Evolutionary conservation across 140 eudicot genomes (phyloP).

Genomic region (Senecio squalidus): DNA sequence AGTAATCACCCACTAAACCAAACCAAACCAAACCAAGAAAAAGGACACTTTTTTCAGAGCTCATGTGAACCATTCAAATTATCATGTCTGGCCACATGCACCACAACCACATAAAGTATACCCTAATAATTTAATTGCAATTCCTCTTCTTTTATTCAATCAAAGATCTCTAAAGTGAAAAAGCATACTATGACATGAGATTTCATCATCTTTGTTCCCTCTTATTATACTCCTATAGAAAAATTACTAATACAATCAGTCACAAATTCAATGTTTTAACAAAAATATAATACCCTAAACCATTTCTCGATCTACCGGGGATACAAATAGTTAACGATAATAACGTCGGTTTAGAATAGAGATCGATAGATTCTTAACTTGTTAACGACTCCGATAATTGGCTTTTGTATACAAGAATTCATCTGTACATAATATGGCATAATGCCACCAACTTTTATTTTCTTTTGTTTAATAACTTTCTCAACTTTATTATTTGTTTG

Average conservation of each 20-base stretch:
- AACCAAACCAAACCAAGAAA: constrained; percentile 30
- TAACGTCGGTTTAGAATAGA: constrained; percentile 11
- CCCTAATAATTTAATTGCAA: constrained; percentile 22
- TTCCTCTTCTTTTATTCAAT: constrained; percentile 16
- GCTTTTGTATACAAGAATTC: constrained; percentile 26
- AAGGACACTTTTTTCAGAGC: constrained; percentile 25
- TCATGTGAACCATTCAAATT: constrained; percentile 33
- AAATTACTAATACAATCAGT: no score
- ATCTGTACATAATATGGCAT: constrained; percentile 9
- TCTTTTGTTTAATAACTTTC: background rate
- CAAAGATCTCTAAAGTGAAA: constrained; percentile 29
- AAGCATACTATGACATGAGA: constrained; percentile 32
- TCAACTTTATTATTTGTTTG: background rate
- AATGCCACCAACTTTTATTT: background rate
- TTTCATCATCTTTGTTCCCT: constrained; percentile 38
- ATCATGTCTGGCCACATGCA: constrained; percentile 39
- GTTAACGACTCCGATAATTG: background rate
- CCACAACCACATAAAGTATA: constrained; percentile 29
- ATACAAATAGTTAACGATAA: no score
- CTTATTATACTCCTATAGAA: background rate
- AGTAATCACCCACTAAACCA: constrained; percentile 28
- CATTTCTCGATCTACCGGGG: no score
- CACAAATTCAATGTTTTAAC: no score
- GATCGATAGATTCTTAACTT: constrained; percentile 17
- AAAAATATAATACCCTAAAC: no score